Conservation (phyloP, 2,329 filamentous ascomycete species). For the Botrytis cinerea region DNA sequence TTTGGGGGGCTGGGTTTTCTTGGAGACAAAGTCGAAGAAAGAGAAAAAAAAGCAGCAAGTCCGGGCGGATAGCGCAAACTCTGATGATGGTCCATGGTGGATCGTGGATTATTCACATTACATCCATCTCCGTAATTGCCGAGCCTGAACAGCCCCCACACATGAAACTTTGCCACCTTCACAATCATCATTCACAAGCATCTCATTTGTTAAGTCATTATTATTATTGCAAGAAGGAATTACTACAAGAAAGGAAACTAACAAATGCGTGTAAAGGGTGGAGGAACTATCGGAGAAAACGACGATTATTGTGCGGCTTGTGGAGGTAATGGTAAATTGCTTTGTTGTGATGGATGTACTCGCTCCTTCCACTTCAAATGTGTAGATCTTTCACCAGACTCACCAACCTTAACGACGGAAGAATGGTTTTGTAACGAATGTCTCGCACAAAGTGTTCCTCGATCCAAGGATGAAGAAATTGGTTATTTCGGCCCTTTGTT, state of each 20-base stretch:
- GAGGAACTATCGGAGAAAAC: slow-evolving; percentile 68
- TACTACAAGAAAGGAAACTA: slow-evolving; percentile 28
- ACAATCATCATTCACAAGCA: slow-evolving; percentile 29
- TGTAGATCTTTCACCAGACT: slow-evolving; percentile 71
- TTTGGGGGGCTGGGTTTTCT: slow-evolving; percentile 26
- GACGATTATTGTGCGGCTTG: slow-evolving; percentile 90
- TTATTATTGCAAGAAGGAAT: slow-evolving; percentile 1
- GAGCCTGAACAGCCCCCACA: slow-evolving; percentile 37
- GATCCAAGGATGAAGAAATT: slow-evolving; percentile 44
- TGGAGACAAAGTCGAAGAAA: slow-evolving; percentile 23
- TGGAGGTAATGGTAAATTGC: slow-evolving; percentile 76
- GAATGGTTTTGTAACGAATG: slow-evolving; percentile 85
- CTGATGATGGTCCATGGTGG: slow-evolving; percentile 27
- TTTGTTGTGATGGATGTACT: slow-evolving; percentile 92
- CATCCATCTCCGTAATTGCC: slow-evolving; percentile 37
- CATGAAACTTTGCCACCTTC: slow-evolving; percentile 31
- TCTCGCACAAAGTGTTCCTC: slow-evolving; percentile 50
- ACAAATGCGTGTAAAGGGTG: slow-evolving; percentile 36
- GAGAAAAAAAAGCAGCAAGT: slow-evolving; percentile 28
- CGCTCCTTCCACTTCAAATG: slow-evolving; percentile 90
- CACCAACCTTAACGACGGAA: slow-evolving; percentile 61
- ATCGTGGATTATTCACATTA: slow-evolving; percentile 24
- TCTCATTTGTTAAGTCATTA: slow-evolving; percentile 26
- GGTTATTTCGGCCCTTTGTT: slow-evolving; percentile 65
- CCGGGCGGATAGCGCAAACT: slow-evolving; percentile 36